phyloP scores from a whole-genome alignment of 768 basidiomycete genomes.

The Collybia mongolica region DNA sequence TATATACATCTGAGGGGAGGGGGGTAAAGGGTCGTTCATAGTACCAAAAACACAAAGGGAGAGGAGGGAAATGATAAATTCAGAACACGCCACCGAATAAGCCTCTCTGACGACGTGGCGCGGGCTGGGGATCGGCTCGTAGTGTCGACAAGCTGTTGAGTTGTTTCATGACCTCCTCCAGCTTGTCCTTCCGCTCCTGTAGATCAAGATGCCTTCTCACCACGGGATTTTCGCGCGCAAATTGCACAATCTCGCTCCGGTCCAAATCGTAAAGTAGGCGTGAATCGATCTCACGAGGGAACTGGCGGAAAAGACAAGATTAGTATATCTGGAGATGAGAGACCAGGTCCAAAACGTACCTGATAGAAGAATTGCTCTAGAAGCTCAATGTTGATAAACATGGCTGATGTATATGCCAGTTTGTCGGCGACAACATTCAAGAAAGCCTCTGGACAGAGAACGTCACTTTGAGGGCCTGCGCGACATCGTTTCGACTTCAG shows the following conservation, averaged over 20 bases:
- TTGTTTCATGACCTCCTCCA: conserved; percentile 97
- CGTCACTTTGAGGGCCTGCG: conserved; percentile 82
- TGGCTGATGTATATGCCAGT: conserved; percentile 90
- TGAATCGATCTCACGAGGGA: conserved; percentile 97
- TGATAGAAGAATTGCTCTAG: conserved; percentile 99
- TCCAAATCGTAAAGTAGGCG: conserved; percentile 92
- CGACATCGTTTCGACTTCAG: conserved; percentile 89
- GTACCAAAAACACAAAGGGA: background rate
- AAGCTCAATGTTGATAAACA: conserved; percentile 99
- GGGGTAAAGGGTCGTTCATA: too few relatives aligned
- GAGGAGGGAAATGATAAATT: conserved; percentile 12
- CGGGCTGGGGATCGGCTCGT: conserved; percentile 76
- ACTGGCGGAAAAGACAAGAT: conserved; percentile 42
- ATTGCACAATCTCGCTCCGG: conserved; percentile 82
- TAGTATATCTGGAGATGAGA: background rate
- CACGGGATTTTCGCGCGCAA: conserved; percentile 94
- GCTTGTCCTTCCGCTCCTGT: conserved; percentile 95
- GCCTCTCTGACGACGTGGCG: conserved; percentile 71
- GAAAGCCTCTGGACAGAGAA: conserved; percentile 96
- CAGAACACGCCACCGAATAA: conserved; percentile 78
- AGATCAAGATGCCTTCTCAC: conserved; percentile 86
- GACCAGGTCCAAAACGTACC: conserved; percentile 39
- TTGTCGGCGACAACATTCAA: conserved; percentile 96
- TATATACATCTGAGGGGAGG: conserved; percentile 3
- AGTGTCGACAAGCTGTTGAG: conserved; percentile 89